Percentiles rank a stretch among this genome's conserved stretches.
Evolutionary conservation across 2,329 filamentous ascomycete genomes (phyloP).

Genomic region (Gnomoniopsis sp.): DNA sequence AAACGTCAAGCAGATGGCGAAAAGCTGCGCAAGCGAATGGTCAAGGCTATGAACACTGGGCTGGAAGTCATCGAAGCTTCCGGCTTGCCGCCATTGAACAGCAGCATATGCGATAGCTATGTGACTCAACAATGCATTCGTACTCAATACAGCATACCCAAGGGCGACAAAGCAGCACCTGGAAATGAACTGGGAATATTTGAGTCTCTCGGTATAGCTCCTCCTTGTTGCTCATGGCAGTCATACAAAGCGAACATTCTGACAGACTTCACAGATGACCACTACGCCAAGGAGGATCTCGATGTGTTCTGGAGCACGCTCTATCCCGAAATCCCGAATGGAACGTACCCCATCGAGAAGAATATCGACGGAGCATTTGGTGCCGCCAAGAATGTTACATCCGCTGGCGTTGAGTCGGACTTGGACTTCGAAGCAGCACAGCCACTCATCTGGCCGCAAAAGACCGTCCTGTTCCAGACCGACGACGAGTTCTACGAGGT

Average conservation of each 20-base stretch:
- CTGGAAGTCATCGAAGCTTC: background rate
- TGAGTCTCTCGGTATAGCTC: background rate
- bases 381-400: background rate
- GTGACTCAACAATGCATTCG: slow-evolving; percentile 13
- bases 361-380: slow-evolving; percentile 24
- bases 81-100: slow-evolving; percentile 9
- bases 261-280: background rate
- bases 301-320: slow-evolving; percentile 7
- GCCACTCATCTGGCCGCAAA: slow-evolving; percentile 48
- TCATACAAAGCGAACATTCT: background rate
- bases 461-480: slow-evolving; percentile 27
- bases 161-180: background rate
- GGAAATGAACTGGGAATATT: slow-evolving; percentile 14
- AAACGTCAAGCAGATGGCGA: slow-evolving; percentile 12
- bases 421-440: slow-evolving; percentile 46
- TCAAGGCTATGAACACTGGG: slow-evolving; percentile 13
- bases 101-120: slow-evolving; percentile 4
- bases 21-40: slow-evolving; percentile 7
- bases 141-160: slow-evolving; percentile 9
- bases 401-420: slow-evolving; percentile 31
- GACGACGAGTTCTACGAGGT: slow-evolving; percentile 27
- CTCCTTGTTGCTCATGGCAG: background rate
- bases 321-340: slow-evolving; percentile 20
- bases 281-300: slow-evolving; percentile 7
- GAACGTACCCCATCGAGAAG: slow-evolving; percentile 23